Evolutionary conservation across 306 rosid genomes (phyloP), one percentile per base, ranked within the genome.

Genomic region (Vigna mungo): DNA sequence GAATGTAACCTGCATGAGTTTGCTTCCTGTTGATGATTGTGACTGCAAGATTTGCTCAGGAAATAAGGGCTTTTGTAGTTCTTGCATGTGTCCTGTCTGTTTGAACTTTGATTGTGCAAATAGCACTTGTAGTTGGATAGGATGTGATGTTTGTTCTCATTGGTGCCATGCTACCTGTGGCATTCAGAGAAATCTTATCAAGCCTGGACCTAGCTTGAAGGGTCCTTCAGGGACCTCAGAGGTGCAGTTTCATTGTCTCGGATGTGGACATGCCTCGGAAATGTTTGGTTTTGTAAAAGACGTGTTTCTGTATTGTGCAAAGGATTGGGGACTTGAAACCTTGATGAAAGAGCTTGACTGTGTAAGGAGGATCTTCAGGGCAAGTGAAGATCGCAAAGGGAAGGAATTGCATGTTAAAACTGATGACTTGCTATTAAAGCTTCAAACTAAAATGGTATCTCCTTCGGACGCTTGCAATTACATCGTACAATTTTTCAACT

Each of bases 141-240:
- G 99, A 5, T 96, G 99, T 73, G 99, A 96, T 82, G 94, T 89
- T 54, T 96, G 99, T 79, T 91, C 93, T 2, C 99, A 96, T 77
- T 96, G 99, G 99, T 92, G 99, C 84, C 99, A 96, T 77, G 98
- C 99, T 77, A 88, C 91, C 17, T 96, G 99, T 85, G 97, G 96
- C 78, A 83, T 89, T 83, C 93, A 89, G 81, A 89, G 43, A 83
- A 93, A 89, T 73, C 90, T 96, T 47, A 93, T 96, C 76, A 89
- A 80, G 59, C 99, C 99, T 0, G 97, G 97, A 36, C 98, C 97
- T 4, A 89, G 96, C 90, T 86, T 96, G 88, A 95, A 90, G 84
- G 99, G 99, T 1, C 95, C 87, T 9, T 82, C 96, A 0, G 97
- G 99, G 51, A 90, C 94, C 30, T 86, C 89, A 0, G 97, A 95